Percentiles rank a stretch among this genome's conserved stretches.
Evolutionary conservation across 2,329 filamentous ascomycete genomes (phyloP).

Genomic region (Clarireedia hainanense): DNA sequence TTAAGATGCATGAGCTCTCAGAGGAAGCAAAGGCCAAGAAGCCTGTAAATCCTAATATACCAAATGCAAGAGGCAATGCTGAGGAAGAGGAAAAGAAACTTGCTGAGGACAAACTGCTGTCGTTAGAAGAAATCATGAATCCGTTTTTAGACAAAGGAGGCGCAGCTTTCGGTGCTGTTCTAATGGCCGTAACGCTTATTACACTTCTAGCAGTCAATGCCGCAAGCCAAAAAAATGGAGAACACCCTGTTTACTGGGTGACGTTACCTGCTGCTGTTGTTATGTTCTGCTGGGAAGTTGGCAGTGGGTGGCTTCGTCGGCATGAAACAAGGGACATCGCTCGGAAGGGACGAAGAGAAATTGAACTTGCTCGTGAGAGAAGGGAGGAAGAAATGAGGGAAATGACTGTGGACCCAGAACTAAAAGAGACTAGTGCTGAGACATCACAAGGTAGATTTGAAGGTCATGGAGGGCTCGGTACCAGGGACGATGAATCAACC

Average conservation of each 20-base stretch:
- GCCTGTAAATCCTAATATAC: constrained; percentile 68
- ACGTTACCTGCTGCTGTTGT: constrained; percentile 61
- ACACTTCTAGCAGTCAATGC: constrained; percentile 61
- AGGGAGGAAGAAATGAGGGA: constrained; percentile 20
- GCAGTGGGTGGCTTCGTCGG: constrained; percentile 54
- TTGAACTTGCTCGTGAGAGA: constrained; percentile 37
- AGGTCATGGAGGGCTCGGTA: neutral
- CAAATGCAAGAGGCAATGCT: constrained; percentile 47
- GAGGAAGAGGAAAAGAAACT: constrained; percentile 39
- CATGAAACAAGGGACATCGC: constrained; percentile 57
- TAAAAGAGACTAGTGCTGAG: neutral
- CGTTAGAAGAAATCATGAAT: constrained; percentile 67
- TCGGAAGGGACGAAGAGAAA: constrained; percentile 42
- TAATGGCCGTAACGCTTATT: constrained; percentile 61
- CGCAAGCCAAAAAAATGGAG: constrained; percentile 39
- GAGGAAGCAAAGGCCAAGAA: constrained; percentile 45
- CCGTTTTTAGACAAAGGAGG: constrained; percentile 62
- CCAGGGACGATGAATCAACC: constrained; percentile 1
- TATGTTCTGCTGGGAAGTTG: constrained; percentile 62
- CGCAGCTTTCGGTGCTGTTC: constrained; percentile 53
- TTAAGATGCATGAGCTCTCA: constrained; percentile 61
- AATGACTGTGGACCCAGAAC: constrained; percentile 5
- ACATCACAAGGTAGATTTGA: neutral
- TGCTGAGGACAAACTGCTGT: constrained; percentile 47
- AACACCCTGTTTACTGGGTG: constrained; percentile 57